phyloP scores from a whole-genome alignment of 495 filamentous ascomycete species.

The Alectoria sarmentosa region DNA sequence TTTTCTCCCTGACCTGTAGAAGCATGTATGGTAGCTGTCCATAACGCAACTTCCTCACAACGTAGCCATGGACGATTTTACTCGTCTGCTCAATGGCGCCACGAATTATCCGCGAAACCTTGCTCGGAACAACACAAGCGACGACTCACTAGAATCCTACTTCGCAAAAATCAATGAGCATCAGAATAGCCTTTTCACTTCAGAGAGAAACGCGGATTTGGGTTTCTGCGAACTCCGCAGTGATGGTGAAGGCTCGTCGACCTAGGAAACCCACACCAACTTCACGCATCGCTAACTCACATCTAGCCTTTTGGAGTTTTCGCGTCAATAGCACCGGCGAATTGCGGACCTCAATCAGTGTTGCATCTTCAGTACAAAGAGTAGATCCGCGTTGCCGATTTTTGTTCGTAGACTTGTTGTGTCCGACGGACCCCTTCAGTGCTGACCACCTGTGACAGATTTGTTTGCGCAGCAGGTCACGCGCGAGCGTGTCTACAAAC shows the following conservation, averaged over 20 bases:
- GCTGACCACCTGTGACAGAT: constrained; percentile 22
- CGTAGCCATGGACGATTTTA: too few relatives aligned
- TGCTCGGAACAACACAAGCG: too few relatives aligned
- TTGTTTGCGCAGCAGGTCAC: constrained; percentile 27
- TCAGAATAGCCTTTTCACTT: background rate
- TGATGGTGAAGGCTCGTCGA: background rate
- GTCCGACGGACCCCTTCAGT: background rate
- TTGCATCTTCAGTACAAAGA: background rate
- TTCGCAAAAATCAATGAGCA: background rate
- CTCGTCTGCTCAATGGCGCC: background rate
- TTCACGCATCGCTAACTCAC: too few relatives aligned
- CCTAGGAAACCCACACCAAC: too few relatives aligned
- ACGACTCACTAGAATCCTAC: background rate
- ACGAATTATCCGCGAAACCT: background rate
- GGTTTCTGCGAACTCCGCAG: background rate
- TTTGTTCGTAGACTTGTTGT: background rate
- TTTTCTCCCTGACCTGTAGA: too few relatives aligned
- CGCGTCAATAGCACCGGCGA: too few relatives aligned
- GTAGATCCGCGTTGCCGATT: background rate
- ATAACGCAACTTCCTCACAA: too few relatives aligned
- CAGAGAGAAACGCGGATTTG: background rate
- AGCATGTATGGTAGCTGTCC: too few relatives aligned
- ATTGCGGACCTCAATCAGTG: too few relatives aligned
- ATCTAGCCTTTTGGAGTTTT: too few relatives aligned
- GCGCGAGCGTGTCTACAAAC: constrained; percentile 26